Conservation (phyloP, 345 rosid species). For the Arabis alpina region DNA sequence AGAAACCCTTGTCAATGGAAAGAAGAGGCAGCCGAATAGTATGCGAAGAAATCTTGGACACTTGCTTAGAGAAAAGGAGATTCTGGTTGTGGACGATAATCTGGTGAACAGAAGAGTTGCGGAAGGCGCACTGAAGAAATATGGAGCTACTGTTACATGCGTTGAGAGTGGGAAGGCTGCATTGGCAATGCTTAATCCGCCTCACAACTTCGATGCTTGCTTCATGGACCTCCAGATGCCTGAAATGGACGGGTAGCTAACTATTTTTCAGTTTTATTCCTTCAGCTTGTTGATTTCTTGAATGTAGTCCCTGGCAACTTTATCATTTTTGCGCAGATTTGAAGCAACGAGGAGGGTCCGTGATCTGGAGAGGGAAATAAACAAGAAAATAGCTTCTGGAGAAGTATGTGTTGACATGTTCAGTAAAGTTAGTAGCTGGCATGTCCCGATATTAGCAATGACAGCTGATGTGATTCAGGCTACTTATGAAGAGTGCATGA, state of each 20-base stretch:
- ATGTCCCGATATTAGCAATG: constrained; percentile 84
- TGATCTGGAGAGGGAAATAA: constrained; percentile 53
- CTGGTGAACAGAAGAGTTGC: constrained; percentile 89
- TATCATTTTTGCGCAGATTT: constrained; percentile 50
- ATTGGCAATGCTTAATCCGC: constrained; percentile 68
- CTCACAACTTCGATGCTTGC: constrained; percentile 86
- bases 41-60: constrained; percentile 54
- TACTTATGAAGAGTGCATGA: constrained; percentile 68
- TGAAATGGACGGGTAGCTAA: constrained; percentile 87
- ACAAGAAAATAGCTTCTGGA: constrained; percentile 57
- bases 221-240: constrained; percentile 99
- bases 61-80: constrained; percentile 62
- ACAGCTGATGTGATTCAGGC: constrained; percentile 93
- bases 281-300: constrained; percentile 5
- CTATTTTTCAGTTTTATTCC: constrained; percentile 3
- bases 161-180: constrained; percentile 83
- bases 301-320: background rate
- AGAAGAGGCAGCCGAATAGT: constrained; percentile 52
- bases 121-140: constrained; percentile 80
- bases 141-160: constrained; percentile 80
- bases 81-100: constrained; percentile 95
- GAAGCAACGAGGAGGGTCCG: constrained; percentile 85
- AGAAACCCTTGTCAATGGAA: constrained; percentile 66
- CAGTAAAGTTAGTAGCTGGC: constrained; percentile 58
- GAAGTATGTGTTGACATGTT: constrained; percentile 52